phyloP scores from a whole-genome alignment of 192 early-diverging fungal genomes.

The Entomortierella parvispora region DNA sequence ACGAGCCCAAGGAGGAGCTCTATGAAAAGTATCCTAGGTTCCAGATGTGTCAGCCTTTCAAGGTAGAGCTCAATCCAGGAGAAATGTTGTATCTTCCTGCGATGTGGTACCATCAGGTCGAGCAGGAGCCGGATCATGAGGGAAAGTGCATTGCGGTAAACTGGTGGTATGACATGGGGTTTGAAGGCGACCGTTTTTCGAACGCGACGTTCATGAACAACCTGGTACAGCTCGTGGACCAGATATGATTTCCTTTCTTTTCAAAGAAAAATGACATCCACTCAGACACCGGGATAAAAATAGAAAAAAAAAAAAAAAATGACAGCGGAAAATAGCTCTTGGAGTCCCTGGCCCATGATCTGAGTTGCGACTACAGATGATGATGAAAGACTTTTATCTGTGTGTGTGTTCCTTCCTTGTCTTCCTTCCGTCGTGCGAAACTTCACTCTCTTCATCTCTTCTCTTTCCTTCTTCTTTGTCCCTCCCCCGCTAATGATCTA shows the following conservation, averaged over 20 bases:
- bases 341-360: too few species aligned
- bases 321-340: too few species aligned
- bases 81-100: constrained; percentile 67
- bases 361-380: too few species aligned
- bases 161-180: constrained; percentile 67
- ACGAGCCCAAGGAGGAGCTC: constrained; percentile 40
- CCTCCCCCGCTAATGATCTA: neutral
- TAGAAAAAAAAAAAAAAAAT: neutral
- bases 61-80: constrained; percentile 55
- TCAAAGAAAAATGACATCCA: neutral
- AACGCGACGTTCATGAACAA: constrained; percentile 28
- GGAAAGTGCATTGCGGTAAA: constrained; percentile 64
- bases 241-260: constrained; percentile 1
- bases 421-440: neutral
- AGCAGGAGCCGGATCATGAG: constrained; percentile 55
- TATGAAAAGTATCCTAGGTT: constrained; percentile 54
- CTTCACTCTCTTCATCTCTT: neutral
- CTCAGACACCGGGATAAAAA: neutral
- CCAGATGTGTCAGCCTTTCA: constrained; percentile 50
- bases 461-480: neutral
- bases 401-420: neutral
- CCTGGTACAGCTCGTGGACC: constrained; percentile 35
- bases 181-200: constrained; percentile 44
- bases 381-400: neutral
- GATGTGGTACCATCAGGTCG: constrained; percentile 66